Evolutionary conservation across 768 basidiomycete species (phyloP).

Genomic region (Mrakia frigida): DNA sequence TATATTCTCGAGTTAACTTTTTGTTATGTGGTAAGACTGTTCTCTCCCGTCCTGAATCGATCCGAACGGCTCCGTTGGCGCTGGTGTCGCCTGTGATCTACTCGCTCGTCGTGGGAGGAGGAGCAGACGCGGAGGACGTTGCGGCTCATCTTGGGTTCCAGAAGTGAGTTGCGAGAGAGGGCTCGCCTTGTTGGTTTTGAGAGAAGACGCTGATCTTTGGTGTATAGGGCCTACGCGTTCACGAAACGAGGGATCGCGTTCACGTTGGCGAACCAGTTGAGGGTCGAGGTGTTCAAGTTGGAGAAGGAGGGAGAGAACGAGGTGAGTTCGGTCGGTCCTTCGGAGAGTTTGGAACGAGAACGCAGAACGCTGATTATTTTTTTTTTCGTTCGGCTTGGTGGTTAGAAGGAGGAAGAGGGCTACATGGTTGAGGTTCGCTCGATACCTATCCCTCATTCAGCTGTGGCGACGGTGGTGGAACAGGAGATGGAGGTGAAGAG

Average conservation of each 20-base stretch:
- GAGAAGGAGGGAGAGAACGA: not conserved
- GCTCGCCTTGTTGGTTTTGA: not conserved
- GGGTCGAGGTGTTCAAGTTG: slow-evolving; percentile 22
- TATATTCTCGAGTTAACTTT: not conserved
- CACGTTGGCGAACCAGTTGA: not conserved
- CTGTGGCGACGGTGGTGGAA: not conserved
- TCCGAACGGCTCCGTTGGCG: not conserved
- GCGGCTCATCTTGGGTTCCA: slow-evolving; percentile 13
- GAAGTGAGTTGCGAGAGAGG: too few relatives aligned
- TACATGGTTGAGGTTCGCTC: slow-evolving; percentile 24
- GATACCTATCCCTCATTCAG: slow-evolving; percentile 9
- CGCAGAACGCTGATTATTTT: too few relatives aligned
- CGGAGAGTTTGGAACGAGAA: too few relatives aligned
- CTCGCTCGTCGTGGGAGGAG: slow-evolving; percentile 8
- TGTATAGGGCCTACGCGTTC: slow-evolving; percentile 15
- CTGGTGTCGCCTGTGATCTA: slow-evolving; percentile 19
- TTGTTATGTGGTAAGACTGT: not conserved
- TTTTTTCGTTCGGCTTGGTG: too few relatives aligned
- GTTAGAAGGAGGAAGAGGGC: not conserved
- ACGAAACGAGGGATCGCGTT: slow-evolving; percentile 15
- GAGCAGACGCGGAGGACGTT: not conserved
- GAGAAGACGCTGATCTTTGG: not conserved
- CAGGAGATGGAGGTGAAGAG: slow-evolving; percentile 19
- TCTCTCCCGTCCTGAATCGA: slow-evolving; percentile 16
- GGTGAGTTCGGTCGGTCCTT: too few relatives aligned